Evolutionary conservation across 192 early-diverging fungal genomes (phyloP).

Genomic region (Thamnidium elegans): DNA sequence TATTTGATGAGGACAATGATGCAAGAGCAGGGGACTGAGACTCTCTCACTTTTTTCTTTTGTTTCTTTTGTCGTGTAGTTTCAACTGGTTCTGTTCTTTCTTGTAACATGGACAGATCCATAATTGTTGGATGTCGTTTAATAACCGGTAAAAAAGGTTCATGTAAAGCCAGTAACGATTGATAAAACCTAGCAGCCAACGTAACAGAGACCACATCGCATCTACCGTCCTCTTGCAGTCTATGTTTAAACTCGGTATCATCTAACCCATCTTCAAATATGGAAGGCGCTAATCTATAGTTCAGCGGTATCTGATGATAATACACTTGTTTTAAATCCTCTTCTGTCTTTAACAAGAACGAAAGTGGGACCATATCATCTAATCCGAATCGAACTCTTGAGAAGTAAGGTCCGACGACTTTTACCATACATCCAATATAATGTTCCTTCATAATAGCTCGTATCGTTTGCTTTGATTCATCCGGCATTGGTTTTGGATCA

Average conservation of each 20-base stretch:
- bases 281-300: constrained; percentile 15
- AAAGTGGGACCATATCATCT: constrained; percentile 15
- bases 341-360: constrained; percentile 9
- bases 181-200: constrained; percentile 15
- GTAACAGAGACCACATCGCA: constrained; percentile 15
- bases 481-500: background rate
- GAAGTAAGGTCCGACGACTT: background rate
- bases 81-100: no score
- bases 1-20: background rate
- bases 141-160: constrained; percentile 20
- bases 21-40: no score
- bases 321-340: constrained; percentile 17
- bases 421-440: background rate
- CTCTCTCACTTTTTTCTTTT: no score
- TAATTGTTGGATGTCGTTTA: no score
- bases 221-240: constrained; percentile 1
- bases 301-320: constrained; percentile 8
- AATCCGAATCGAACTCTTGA: constrained; percentile 6
- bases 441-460: constrained; percentile 12
- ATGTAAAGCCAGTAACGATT: constrained; percentile 6
- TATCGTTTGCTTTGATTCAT: background rate
- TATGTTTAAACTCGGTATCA: constrained; percentile 9
- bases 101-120: no score
- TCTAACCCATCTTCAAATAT: constrained; percentile 21
- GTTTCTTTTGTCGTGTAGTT: no score